Percentiles rank a stretch among this genome's conserved stretches.
phyloP scores from a whole-genome alignment of 2,329 filamentous ascomycete species.

The Laburnicola sp. region DNA sequence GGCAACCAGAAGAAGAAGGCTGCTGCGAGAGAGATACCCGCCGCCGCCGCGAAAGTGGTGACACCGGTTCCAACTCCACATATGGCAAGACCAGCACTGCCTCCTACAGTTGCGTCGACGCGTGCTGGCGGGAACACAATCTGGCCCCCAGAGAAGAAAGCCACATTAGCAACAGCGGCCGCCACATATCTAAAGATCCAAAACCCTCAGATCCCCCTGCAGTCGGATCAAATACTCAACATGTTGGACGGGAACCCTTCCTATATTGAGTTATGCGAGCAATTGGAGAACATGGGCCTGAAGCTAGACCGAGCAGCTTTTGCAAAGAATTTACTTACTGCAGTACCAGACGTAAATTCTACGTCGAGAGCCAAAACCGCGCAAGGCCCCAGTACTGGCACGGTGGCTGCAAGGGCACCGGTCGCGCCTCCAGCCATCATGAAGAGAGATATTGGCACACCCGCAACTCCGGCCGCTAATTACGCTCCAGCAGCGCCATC shows the following conservation, averaged over 20 bases:
- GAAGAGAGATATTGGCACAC: conserved; percentile 21
- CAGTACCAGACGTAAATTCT: conserved; percentile 49
- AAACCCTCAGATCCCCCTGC: conserved; percentile 48
- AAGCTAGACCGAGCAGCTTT: conserved; percentile 57
- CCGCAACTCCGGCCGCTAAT: conserved; percentile 21
- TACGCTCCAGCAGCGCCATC: conserved; percentile 21
- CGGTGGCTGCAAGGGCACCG: conserved; percentile 13
- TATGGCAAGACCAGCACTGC: background rate
- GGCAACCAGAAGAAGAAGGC: conserved; percentile 30
- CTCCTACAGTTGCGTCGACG: conserved; percentile 8
- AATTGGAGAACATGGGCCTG: conserved; percentile 55
- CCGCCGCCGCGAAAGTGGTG: too few species aligned
- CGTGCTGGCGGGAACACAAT: conserved; percentile 42
- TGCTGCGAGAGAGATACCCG: conserved; percentile 22
- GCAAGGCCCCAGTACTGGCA: conserved; percentile 13
- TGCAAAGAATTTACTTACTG: conserved; percentile 54
- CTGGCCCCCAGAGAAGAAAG: conserved; percentile 58
- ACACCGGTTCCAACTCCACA: conserved; percentile 2
- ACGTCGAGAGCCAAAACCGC: conserved; percentile 21
- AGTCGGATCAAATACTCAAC: conserved; percentile 47
- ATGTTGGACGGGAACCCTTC: conserved; percentile 59
- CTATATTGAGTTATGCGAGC: conserved; percentile 59
- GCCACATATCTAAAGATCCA: conserved; percentile 51
- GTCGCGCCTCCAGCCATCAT: conserved; percentile 27
- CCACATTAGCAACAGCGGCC: conserved; percentile 55